Conservation (phyloP, 768 basidiomycete genomes). For the Russula brevipes region DNA sequence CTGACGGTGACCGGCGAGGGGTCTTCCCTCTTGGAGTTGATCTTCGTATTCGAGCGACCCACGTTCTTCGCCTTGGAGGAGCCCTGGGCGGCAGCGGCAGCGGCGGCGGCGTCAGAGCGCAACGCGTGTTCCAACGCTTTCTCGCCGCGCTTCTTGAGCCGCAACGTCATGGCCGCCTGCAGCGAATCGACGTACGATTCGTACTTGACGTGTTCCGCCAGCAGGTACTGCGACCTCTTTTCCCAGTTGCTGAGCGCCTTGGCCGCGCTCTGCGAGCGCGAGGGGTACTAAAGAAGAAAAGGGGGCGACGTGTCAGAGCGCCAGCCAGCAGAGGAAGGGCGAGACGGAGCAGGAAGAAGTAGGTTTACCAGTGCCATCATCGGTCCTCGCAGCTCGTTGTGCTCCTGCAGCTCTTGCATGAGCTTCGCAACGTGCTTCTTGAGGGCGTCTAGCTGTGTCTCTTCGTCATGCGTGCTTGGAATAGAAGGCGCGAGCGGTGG, state of each 20-base stretch:
- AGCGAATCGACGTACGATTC: conserved; percentile 92
- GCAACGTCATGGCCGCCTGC: conserved; percentile 72
- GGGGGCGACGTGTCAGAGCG: conserved; percentile 11
- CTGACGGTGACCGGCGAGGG: background rate
- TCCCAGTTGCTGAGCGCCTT: conserved; percentile 91
- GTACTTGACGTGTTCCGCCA: conserved; percentile 93
- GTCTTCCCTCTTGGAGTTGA: conserved; percentile 46
- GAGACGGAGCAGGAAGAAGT: background rate
- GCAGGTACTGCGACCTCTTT: conserved; percentile 81
- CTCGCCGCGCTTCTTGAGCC: conserved; percentile 87
- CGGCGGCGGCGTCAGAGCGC: conserved; percentile 26
- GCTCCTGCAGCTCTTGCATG: conserved; percentile 73
- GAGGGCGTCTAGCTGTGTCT: conserved; percentile 85
- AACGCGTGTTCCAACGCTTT: conserved; percentile 66
- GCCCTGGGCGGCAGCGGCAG: conserved; percentile 22
- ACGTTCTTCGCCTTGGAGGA: conserved; percentile 36
- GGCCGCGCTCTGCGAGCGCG: conserved; percentile 62
- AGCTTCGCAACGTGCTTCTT: conserved; percentile 72
- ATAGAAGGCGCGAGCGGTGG: conserved; percentile 80
- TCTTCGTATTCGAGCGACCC: conserved; percentile 40
- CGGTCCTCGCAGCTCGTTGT: conserved; percentile 77
- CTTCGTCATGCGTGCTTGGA: conserved; percentile 84
- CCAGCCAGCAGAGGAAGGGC: conserved; percentile 15
- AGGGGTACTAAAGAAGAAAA: conserved; percentile 57
- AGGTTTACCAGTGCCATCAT: conserved; percentile 70